Evolutionary conservation across 805 yeast genomes (phyloP), one percentile per base, ranked within the genome.

Genomic region (Candida andamanensis): DNA sequence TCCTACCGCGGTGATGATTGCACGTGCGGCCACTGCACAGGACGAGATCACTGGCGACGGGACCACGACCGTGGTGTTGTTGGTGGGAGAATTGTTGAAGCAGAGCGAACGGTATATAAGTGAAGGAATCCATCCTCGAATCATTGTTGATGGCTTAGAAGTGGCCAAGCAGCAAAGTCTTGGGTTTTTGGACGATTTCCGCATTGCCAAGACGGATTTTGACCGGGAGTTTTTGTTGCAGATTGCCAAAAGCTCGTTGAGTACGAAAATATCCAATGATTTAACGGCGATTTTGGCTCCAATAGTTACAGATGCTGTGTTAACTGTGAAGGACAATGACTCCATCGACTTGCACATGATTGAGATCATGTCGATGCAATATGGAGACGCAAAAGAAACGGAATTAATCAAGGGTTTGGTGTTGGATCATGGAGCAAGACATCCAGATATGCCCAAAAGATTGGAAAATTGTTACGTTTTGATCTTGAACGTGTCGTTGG

Each of bases 41-140:
- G 98, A 92, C 58, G 98, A 92, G 60, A 86, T 92, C 54, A 85
- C 97, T n/a, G 98, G 98, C 30, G 98, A 92, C 60, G 98, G 98
- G 43, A 92, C 98, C 34, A 90, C 97, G 5, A 83, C 96, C 2
- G 98, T 92, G 33, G 90, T 89, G 27, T 69, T 94, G 41, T 72
- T 89, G 34, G 98, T 92, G 26, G 98, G 98, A 35, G 97, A 90
- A 58, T 67, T 92, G 40, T 72, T 92, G 55, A 85, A 85, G 56
- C 97, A 92, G 60, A 96, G 97, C 17, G 92, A 90, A 56, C 74
- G 97, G 46, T 89, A 76, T 55, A 78, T 85, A 36, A 72, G 78
- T 44, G 98, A 92, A 63, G 98, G 98, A 33, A 82, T 92, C 30
- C 98, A 92, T 62, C 97, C 98, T 24, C 73, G 97, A 47, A 81